Conservation (phyloP, 768 basidiomycete genomes). For the Cystobasidium ongulense region DNA sequence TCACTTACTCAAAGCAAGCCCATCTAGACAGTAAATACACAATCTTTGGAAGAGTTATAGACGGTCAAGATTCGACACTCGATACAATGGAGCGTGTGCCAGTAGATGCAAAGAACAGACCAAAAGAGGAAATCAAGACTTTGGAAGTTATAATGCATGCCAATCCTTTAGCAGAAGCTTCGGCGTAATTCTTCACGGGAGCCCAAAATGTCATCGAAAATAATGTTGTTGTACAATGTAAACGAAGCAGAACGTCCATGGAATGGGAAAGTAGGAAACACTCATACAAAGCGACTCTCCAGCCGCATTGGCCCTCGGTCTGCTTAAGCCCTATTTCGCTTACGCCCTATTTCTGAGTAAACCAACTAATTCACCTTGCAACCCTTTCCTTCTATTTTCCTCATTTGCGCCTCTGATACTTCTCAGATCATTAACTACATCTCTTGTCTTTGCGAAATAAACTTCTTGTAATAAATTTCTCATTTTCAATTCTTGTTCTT, state of each 20-base stretch:
- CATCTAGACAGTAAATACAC: slow-evolving; percentile 74
- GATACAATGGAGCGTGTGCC: slow-evolving; percentile 89
- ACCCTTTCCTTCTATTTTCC: slow-evolving; percentile 66
- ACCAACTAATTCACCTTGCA: slow-evolving; percentile 70
- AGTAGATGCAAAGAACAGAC: slow-evolving; percentile 82
- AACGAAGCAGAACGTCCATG: not conserved
- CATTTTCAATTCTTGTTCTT: slow-evolving; percentile 99
- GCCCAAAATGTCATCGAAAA: not conserved
- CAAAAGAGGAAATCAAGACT: slow-evolving; percentile 65
- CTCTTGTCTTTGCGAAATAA: slow-evolving; percentile 56
- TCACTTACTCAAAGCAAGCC: slow-evolving; percentile 67
- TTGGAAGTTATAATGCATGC: slow-evolving; percentile 64
- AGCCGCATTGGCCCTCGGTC: too few species aligned
- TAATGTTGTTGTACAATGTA: slow-evolving; percentile 3
- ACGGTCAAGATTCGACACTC: slow-evolving; percentile 85
- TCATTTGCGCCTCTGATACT: slow-evolving; percentile 78
- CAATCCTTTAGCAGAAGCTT: slow-evolving; percentile 69
- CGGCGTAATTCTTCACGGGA: not conserved
- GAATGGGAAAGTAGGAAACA: too few species aligned
- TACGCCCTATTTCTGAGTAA: slow-evolving; percentile 30
- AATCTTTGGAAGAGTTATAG: slow-evolving; percentile 61
- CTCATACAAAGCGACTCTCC: too few species aligned
- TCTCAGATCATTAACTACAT: slow-evolving; percentile 84
- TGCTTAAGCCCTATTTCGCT: not conserved
- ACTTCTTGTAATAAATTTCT: slow-evolving; percentile 62